Evolutionary conservation across 768 basidiomycete genomes (phyloP), one percentile per base, ranked within the genome.

Genomic region (Suillus sp.): DNA sequence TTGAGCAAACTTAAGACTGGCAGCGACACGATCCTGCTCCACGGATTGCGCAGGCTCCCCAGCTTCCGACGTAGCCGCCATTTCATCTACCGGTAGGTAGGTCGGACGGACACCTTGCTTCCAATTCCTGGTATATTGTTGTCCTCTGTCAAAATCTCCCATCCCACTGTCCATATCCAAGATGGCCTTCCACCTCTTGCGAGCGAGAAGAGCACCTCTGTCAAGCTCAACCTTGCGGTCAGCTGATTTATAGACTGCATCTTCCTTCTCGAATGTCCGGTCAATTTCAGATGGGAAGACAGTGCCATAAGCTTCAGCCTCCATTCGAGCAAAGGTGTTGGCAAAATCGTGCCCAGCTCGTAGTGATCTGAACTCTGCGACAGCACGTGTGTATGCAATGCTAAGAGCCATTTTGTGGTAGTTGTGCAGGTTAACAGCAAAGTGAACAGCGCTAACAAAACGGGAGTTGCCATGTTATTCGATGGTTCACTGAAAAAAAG

Each of bases 321-420:
- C 95, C 69, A 88, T 78, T 20, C 82, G 84, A 22, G 96, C 96
- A 59, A 93, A 86, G 3, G 82, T 79, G 43, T 86, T 87, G 2
- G 92, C 84, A 56, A 94, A 83, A 69, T 94, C 86, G 69, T 91
- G 89, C 75, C 93, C 90, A 40, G 94, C 88, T 43, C 95, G 89
- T 45, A 99, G 83, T 18, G 93, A 81, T 53, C 93, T 91, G 78
- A 95, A 99, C 75, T 99, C 93, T 6, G 87, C 82, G 11, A 95
- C 82, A 34, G 93, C 90, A 13, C 80, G 78, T 2, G 83, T 81
- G 74, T 99, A 99, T 14, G 97, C 96, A 53, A 87, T 77, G 4
- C 91, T 86, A 34, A 97, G 79, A 0, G 92, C 80, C 37, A 86
- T 61, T 8, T 73, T 64, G 72, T 94, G 90, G 63, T 84, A 66